Conservation (phyloP, 306 rosid genomes). For the Vachellia pachyceras region DNA sequence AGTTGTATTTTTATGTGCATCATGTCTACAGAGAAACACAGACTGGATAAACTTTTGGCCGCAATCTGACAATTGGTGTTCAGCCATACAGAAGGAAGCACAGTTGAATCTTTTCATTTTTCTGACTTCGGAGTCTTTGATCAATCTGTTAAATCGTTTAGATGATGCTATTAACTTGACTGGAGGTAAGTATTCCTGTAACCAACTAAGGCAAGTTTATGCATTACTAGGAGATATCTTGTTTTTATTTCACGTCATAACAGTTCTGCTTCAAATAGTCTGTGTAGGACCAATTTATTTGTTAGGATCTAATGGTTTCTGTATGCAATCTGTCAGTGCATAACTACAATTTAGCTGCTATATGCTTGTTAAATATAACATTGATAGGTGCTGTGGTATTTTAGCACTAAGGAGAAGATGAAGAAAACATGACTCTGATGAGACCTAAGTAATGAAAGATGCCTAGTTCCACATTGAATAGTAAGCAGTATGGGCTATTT, state of each 20-base stretch:
- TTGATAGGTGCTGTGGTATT: not conserved
- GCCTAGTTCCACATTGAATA: not conserved
- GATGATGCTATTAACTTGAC: slow-evolving; percentile 39
- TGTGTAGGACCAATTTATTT: slow-evolving; percentile 11
- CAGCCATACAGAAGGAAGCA: slow-evolving; percentile 46
- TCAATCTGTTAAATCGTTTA: slow-evolving; percentile 38
- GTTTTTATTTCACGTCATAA: not conserved
- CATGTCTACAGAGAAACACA: slow-evolving; percentile 16
- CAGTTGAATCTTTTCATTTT: slow-evolving; percentile 41
- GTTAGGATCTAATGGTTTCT: not conserved
- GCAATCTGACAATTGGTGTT: slow-evolving; percentile 28
- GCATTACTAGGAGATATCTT: not conserved
- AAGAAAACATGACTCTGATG: not conserved
- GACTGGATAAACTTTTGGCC: slow-evolving; percentile 5
- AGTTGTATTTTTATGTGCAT: not conserved
- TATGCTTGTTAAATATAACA: too few relatives aligned
- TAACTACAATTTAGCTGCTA: too few relatives aligned
- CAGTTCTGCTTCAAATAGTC: slow-evolving; percentile 25
- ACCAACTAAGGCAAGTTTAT: not conserved
- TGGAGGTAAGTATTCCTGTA: slow-evolving; percentile 43
- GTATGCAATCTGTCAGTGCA: not conserved
- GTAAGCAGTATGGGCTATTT: too few relatives aligned
- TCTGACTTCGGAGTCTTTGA: slow-evolving; percentile 46
- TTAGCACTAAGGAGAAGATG: not conserved
- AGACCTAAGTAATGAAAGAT: not conserved